Base-by-base conservation (phyloP, 257 asterid genomes). In the Echites panduratus region DNA sequence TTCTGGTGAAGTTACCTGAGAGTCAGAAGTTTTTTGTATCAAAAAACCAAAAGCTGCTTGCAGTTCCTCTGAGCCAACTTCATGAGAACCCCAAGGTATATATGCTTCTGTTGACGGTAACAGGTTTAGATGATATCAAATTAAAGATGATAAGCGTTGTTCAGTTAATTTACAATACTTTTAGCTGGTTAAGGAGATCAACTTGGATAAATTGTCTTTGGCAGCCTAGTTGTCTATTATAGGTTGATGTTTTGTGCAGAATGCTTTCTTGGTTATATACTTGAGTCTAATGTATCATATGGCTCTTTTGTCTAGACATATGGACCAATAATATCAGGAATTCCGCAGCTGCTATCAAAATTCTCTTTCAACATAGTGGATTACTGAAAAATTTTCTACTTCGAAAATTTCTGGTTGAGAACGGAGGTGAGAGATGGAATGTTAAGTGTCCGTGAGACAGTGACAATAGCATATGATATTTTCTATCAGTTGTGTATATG, bases 311-410 rank as follows among this genome's bases (percentile, higher is more conserved):
- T 81, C 87, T 79, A 89, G 97, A 81, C 84, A 3, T 94, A 91
- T 61, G 97, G 97, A 53, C 84, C 87, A 26, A 73, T 87, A 68
- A 79, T 91, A 79, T 84, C 96, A 13, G 93, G 88, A 54, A 81
- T 87, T 32, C 98, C 99, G 13, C 93, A 79, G 79, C 87, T 94
- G 85, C 89, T 89, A 52, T 94, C 99, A 38, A 89, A 81, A 75
- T 88, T 85, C 85, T 81, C 97, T 68, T 85, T 88, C 89, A 89
- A 88, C 84, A 70, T 74, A 8, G 67, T 89, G 57, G 90, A 88
- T 45, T 73, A 81, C 11, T 58, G n/a, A n/a, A 58, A 69, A n/a
- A 26, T 47, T 54, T 29, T 56, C 22, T 24, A 11, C 61, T 57
- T 9, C 1, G 3, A 26, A 50, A 59, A 43, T 72, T 57, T 59